Conservation (phyloP, 2,329 filamentous ascomycete genomes). For the Mycosphaerella arachidis region DNA sequence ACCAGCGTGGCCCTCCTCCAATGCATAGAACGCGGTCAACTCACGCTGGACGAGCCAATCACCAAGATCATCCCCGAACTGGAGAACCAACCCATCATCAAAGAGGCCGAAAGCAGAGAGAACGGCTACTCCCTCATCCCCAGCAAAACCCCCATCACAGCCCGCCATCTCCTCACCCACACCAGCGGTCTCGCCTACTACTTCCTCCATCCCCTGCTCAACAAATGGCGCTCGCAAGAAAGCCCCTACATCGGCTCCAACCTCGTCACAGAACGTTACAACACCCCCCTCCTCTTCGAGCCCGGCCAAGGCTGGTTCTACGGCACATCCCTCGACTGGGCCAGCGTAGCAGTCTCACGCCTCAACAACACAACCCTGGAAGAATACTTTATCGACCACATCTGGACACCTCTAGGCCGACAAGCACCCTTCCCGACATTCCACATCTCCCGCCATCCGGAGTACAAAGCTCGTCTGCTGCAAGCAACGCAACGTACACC, state of each 20-base stretch:
- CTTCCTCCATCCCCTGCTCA: conserved; percentile 37
- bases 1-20: conserved; percentile 51
- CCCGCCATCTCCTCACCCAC: conserved; percentile 45
- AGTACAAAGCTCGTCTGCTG: conserved; percentile 12
- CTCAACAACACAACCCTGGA: conserved; percentile 37
- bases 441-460: conserved; percentile 9
- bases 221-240: conserved; percentile 10
- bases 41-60: conserved; percentile 46
- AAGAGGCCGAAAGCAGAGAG: background rate
- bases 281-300: conserved; percentile 39
- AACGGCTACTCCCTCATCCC: background rate
- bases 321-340: conserved; percentile 47
- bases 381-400: conserved; percentile 39
- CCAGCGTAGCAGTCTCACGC: conserved; percentile 45
- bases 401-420: conserved; percentile 39
- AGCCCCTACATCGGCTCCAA: conserved; percentile 21
- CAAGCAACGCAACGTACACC: background rate
- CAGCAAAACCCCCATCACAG: conserved; percentile 4
- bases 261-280: conserved; percentile 40
- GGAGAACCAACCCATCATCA: conserved; percentile 18
- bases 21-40: conserved; percentile 49
- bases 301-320: conserved; percentile 49
- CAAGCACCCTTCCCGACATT: conserved; percentile 29
- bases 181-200: conserved; percentile 46
- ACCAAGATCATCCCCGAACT: conserved; percentile 47